These are phyloP conservation scores for Ustilago hordei DNA, from an alignment of 1,284 basidiomycete genomes.

Conservation along the genomic window DNA sequence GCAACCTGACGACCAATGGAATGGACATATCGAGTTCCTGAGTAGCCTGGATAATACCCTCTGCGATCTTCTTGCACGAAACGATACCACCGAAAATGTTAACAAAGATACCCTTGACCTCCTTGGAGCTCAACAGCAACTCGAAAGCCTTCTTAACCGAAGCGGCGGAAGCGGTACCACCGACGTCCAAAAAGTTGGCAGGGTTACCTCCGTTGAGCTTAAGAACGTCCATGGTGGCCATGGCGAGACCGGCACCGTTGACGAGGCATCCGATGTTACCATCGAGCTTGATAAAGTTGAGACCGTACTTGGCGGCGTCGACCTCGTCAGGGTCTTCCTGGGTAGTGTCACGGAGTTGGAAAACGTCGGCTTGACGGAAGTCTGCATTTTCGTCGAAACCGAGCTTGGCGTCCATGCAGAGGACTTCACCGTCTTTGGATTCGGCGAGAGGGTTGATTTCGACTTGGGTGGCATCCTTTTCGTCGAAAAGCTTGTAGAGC, in stretches of 20 bases:
- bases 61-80: constrained; percentile 83
- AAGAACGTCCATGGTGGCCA: constrained; percentile 99
- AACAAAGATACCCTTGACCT: constrained; percentile 98
- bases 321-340: constrained; percentile 99
- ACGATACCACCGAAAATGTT: constrained; percentile 87
- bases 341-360: constrained; percentile 87
- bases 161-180: constrained; percentile 95
- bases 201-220: constrained; percentile 80
- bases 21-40: constrained; percentile 87
- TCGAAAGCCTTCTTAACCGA: constrained; percentile 99
- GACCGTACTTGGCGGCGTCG: constrained; percentile 79
- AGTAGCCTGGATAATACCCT: constrained; percentile 96
- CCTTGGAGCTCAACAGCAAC: constrained; percentile 87
- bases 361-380: constrained; percentile 94
- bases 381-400: constrained; percentile 99
- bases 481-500: constrained; percentile 96
- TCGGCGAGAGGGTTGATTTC: constrained; percentile 99
- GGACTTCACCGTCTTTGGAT: constrained; percentile 88
- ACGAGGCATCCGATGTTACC: constrained; percentile 97
- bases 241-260: constrained; percentile 97
- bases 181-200: constrained; percentile 98
- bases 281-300: constrained; percentile 99
- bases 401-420: constrained; percentile 99
- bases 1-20: constrained; percentile 91
- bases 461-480: constrained; percentile 99